These are phyloP conservation scores for Codiaeum variegatum DNA, from an alignment of 441 rosid genomes.

Conservation along the genomic window DNA sequence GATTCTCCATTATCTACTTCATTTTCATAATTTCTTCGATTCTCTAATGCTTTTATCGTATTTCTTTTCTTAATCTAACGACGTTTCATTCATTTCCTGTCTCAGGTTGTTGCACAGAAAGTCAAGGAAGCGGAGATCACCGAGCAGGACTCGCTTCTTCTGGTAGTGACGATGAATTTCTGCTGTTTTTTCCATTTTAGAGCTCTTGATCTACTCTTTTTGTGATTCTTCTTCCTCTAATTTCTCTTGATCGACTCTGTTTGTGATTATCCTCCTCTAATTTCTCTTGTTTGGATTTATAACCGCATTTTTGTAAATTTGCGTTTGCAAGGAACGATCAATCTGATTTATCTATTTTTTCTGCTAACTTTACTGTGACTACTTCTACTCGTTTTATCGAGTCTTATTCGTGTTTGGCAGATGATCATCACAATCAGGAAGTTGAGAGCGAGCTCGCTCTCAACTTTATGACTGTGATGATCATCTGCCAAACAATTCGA, in stretches of 20 bases:
- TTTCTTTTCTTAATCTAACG: conserved; percentile 6
- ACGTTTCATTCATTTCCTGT: not conserved
- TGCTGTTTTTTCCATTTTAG: conserved; percentile 13
- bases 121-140: conserved; percentile 91
- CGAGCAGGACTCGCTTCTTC: conserved; percentile 92
- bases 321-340: not conserved
- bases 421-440: no score
- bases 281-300: not conserved
- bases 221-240: not conserved
- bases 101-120: conserved; percentile 77
- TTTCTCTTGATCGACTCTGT: not conserved
- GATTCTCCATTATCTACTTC: conserved; percentile 7
- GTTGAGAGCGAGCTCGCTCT: no score
- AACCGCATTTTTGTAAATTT: not conserved
- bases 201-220: not conserved
- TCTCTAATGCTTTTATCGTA: not conserved
- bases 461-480: no score
- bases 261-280: not conserved
- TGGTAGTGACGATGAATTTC: conserved; percentile 40
- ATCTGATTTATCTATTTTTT: not conserved
- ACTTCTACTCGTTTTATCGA: not conserved
- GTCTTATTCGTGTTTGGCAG: no score
- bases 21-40: conserved; percentile 9
- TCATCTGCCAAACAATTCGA: no score
- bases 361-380: not conserved